phyloP scores from a whole-genome alignment of 2,329 filamentous ascomycete species.

The Talaromyces sp. region DNA sequence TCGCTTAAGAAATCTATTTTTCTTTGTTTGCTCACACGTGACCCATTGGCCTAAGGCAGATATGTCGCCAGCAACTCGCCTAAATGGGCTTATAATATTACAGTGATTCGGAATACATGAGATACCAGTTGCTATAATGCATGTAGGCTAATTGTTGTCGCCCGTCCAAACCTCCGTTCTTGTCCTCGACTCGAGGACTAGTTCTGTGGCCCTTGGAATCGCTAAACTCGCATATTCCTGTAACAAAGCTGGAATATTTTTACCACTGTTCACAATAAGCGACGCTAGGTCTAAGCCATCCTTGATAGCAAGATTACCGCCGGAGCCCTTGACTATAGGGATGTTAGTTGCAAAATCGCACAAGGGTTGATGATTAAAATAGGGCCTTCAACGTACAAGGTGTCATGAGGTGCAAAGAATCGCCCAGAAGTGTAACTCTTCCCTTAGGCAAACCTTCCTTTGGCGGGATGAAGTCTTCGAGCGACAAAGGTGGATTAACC shows the following conservation, averaged over 20 bases:
- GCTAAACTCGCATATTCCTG: neutral
- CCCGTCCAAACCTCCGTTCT: neutral
- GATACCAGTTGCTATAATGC: neutral
- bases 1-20: too few species aligned
- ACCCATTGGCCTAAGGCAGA: too few species aligned
- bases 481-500: neutral
- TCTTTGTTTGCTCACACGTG: too few species aligned
- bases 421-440: slow-evolving; percentile 3
- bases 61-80: too few species aligned
- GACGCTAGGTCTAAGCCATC: neutral
- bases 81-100: neutral
- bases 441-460: neutral
- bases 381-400: neutral
- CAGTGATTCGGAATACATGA: neutral
- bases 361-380: neutral
- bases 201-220: neutral
- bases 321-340: neutral
- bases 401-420: slow-evolving; percentile 5
- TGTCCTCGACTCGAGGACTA: neutral
- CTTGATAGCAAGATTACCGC: slow-evolving; percentile 3
- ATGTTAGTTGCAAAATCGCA: neutral
- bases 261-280: neutral
- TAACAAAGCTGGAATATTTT: neutral
- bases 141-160: neutral
- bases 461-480: slow-evolving; percentile 2